phyloP scores from a whole-genome alignment of 1,284 basidiomycete genomes.

The Ceratobasidium sp. region DNA sequence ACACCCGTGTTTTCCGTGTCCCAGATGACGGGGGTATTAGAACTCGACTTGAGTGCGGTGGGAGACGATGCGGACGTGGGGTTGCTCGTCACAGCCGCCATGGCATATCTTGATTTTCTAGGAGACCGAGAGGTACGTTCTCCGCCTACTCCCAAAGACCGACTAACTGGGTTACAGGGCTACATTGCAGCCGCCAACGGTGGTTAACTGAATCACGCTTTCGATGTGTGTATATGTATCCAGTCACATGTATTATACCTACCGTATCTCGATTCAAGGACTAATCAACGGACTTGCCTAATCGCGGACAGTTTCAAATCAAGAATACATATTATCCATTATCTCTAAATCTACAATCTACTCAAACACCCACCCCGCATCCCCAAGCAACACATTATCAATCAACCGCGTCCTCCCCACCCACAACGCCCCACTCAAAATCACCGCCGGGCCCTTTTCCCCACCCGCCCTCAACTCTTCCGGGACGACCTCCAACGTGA shows the following conservation, averaged over 20 bases:
- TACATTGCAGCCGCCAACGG: constrained; percentile 29
- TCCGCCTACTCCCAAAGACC: not conserved
- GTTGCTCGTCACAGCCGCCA: constrained; percentile 1
- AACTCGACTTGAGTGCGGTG: not conserved
- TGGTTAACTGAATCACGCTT: not conserved
- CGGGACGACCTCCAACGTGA: constrained; percentile 69
- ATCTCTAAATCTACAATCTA: too few relatives aligned
- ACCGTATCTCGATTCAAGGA: not conserved
- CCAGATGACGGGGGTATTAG: constrained; percentile 23
- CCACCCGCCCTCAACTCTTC: constrained; percentile 47
- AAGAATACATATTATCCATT: too few relatives aligned
- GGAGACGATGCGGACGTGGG: not conserved
- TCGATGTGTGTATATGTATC: not conserved
- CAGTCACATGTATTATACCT: not conserved
- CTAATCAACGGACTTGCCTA: not conserved
- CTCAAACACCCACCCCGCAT: constrained; percentile 44
- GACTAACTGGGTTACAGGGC: not conserved
- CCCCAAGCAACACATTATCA: constrained; percentile 86
- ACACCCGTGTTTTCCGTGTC: constrained; percentile 30
- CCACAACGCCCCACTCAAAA: constrained; percentile 89
- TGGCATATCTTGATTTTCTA: constrained; percentile 30
- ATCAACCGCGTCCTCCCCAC: constrained; percentile 89
- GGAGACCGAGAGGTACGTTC: constrained; percentile 19
- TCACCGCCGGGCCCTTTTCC: constrained; percentile 57
- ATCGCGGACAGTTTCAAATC: not conserved